Evolutionary conservation across 495 filamentous ascomycete genomes (phyloP), one percentile per base, ranked within the genome.

Genomic region (Penicillium parvum): DNA sequence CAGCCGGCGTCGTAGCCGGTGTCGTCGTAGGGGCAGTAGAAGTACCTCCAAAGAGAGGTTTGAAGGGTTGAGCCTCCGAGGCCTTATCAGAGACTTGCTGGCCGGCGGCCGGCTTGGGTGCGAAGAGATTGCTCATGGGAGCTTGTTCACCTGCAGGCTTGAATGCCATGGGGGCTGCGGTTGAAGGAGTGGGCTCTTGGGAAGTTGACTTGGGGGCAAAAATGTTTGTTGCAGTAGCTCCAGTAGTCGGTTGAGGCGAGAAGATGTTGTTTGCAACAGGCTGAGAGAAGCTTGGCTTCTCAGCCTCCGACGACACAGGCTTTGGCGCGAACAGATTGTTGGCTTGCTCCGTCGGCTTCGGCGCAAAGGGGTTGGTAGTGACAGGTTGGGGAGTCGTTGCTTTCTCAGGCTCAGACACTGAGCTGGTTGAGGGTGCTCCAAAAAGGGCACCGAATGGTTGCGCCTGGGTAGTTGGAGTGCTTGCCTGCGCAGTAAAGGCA

Each of bases 151-250:
- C n/a, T 3, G 40, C 30, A 34, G 40, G 20, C 21, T 34, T 27
- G 2, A 11, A 8, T 8, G 16, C 3, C n/a, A n/a, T 30, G 28
- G 12, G 5, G 28, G 18, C n/a, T 11, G 40, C 5, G 21, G 30
- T 7, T n/a, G 19, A 14, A 25, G 40, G 7, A 34, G 44, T 4
- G 36, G 18, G 12, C 23, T 32, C 19, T 30, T 33, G 17, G 3
- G 43, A 26, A 17, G 47, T 32, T n/a, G 45, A n/a, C 14, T 43
- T 46, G 16, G 46, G 34, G 5, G 52, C 21, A 26, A 51, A 52
- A 22, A 41, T 47, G 25, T 16, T 33, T 10, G 37, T 14, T 3
- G 40, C n/a, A 25, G 49, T 14, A 17, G 12, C 30, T 30, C 28
- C 38, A 8, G 26, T 28, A 11, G 46, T 21, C 29, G 51, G 47